Conservation (phyloP, 345 rosid species). For the Trapa bicornis region DNA sequence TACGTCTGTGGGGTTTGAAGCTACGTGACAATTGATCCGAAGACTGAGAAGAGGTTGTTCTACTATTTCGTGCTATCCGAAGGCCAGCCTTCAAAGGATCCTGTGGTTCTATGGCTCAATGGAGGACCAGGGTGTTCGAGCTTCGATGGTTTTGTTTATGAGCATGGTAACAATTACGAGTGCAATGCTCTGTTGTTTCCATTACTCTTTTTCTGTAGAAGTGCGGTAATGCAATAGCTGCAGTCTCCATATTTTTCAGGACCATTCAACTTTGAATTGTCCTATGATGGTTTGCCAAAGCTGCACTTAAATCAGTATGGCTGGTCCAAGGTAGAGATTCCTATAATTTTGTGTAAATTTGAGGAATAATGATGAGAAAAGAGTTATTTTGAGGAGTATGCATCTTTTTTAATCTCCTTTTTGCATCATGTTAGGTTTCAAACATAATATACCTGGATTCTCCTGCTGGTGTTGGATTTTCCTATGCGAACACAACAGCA, state of each 20-base stretch:
- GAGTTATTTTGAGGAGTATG: not conserved
- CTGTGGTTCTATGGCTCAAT: constrained; percentile 33
- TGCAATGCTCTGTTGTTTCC: not conserved
- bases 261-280: constrained; percentile 65
- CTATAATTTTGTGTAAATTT: not conserved
- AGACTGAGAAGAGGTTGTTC: constrained; percentile 16
- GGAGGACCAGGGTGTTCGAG: constrained; percentile 41
- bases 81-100: constrained; percentile 20
- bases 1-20: not conserved
- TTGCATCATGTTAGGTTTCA: constrained; percentile 42
- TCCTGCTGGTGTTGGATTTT: constrained; percentile 80
- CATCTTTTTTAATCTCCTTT: not conserved
- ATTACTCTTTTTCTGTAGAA: not conserved
- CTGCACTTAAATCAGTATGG: constrained; percentile 67
- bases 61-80: constrained; percentile 27
- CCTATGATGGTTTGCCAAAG: constrained; percentile 24
- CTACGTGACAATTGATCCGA: constrained; percentile 10
- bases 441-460: constrained; percentile 71
- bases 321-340: constrained; percentile 76
- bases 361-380: not conserved
- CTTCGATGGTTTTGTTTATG: constrained; percentile 32
- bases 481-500: constrained; percentile 43
- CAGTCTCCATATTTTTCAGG: constrained; percentile 29
- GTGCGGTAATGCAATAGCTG: not conserved
- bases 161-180: constrained; percentile 13